These are phyloP conservation scores for Coniophora puteana DNA, from an alignment of 1,284 basidiomycete genomes.

Conservation along the genomic window DNA sequence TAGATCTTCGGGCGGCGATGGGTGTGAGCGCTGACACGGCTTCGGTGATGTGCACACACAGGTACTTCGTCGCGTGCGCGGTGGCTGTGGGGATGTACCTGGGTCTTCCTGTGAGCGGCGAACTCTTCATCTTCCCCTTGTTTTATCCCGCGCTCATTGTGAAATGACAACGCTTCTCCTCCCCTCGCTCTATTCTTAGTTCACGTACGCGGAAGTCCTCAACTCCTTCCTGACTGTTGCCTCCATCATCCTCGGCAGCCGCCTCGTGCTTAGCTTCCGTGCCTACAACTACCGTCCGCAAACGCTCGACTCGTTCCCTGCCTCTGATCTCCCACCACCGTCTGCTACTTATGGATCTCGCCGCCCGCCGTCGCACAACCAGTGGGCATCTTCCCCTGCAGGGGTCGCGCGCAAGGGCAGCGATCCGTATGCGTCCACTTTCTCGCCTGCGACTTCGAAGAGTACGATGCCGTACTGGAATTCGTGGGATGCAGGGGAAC, in stretches of 20 bases:
- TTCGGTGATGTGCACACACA: neutral
- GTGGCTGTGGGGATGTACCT: conserved; percentile 7
- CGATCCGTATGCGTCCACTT: no score
- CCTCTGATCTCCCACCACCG: no score
- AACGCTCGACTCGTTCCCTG: no score
- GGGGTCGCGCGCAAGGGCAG: no score
- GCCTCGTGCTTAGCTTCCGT: conserved; percentile 4
- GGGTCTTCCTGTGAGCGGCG: conserved; percentile 6
- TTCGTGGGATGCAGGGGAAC: no score
- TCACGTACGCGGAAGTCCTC: conserved; percentile 5
- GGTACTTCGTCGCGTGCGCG: conserved; percentile 4
- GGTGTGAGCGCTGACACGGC: no score
- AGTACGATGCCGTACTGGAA: no score
- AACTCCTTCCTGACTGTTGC: conserved; percentile 7
- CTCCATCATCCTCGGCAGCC: conserved; percentile 5
- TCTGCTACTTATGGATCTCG: no score
- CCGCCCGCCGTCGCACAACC: no score
- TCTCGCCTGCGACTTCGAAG: no score
- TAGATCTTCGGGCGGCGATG: neutral
- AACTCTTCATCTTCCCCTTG: neutral
- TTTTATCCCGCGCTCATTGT: neutral
- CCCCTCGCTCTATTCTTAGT: conserved; percentile 1
- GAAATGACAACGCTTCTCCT: neutral
- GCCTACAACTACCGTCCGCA: conserved; percentile 8
- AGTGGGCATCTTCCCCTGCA: no score